A percentile compares a stretch with the other conserved stretches of the same genome.
phyloP scores from a whole-genome alignment of 176 grass and related monocot genomes.

The Ensete ventricosum region DNA sequence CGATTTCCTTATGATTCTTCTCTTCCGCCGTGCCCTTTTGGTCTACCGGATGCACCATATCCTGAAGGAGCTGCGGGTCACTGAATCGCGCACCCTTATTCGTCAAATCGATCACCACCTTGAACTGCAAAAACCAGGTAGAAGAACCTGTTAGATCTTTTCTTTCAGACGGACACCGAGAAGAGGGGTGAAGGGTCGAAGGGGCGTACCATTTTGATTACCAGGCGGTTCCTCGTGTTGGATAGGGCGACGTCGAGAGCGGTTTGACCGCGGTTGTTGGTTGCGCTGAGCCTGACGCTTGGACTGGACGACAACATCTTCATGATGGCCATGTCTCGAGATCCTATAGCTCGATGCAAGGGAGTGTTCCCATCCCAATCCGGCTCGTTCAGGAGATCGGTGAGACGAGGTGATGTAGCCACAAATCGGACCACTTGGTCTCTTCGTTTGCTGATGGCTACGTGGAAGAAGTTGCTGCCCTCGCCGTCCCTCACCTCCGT shows the following conservation, averaged over 20 bases:
- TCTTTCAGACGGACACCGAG: neutral
- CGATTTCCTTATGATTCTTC: too few relatives aligned
- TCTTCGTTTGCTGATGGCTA: neutral
- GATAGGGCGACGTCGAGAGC: neutral
- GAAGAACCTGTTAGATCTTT: neutral
- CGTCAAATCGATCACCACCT: too few relatives aligned
- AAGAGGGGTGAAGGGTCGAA: neutral
- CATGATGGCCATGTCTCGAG: neutral
- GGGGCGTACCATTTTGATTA: neutral
- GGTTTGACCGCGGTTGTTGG: neutral
- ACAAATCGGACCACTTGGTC: neutral
- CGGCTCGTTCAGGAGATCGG: neutral
- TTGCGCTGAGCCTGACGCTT: neutral
- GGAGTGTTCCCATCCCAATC: neutral
- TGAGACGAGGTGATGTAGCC: neutral
- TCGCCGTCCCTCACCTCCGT: neutral
- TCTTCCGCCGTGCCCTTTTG: too few relatives aligned
- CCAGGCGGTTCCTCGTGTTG: neutral
- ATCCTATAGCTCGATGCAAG: neutral
- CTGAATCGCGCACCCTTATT: too few relatives aligned
- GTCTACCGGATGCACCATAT: too few relatives aligned
- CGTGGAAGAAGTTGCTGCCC: slow-evolving; percentile 10
- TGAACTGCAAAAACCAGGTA: neutral
- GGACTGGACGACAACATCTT: neutral
- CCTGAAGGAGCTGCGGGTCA: too few relatives aligned